Percentiles rank a stretch among this genome's conserved stretches.
phyloP scores from a whole-genome alignment of 306 rosid species.

The Trifolium dubium region DNA sequence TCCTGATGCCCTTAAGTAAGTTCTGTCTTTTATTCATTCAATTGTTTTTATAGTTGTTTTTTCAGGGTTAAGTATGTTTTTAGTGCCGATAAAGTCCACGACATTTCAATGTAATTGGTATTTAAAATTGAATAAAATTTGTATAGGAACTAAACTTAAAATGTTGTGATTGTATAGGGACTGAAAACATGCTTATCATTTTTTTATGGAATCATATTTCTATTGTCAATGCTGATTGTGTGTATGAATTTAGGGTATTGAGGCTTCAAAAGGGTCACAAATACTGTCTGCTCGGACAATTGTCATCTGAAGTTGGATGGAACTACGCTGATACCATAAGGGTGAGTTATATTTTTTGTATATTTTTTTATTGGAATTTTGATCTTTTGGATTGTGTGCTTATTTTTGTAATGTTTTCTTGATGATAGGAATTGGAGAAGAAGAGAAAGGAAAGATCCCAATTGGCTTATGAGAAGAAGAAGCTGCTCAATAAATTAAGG shows the following conservation, averaged over 20 bases:
- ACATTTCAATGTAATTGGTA: neutral
- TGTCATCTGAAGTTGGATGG: slow-evolving; percentile 4
- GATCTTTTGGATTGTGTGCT: neutral
- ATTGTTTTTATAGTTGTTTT: neutral
- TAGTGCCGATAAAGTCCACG: neutral
- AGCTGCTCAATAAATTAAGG: neutral
- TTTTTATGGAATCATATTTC: no score
- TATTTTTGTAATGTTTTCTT: neutral
- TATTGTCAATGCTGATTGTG: neutral
- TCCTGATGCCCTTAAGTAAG: slow-evolving; percentile 1
- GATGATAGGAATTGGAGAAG: slow-evolving; percentile 1
- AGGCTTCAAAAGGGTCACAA: slow-evolving; percentile 13
- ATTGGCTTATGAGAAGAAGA: neutral
- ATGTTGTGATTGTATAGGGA: no score
- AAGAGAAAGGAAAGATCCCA: slow-evolving; percentile 10
- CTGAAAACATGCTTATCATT: neutral
- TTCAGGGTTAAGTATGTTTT: neutral
- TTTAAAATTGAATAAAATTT: neutral
- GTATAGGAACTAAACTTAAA: no score
- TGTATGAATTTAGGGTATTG: neutral
- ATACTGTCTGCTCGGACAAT: neutral
- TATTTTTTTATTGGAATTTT: neutral
- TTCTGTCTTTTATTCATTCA: neutral
- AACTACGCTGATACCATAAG: neutral
- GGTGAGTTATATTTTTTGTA: neutral